Evolutionary conservation across 306 rosid genomes (phyloP).

Genomic region (Corylus heterophylla): DNA sequence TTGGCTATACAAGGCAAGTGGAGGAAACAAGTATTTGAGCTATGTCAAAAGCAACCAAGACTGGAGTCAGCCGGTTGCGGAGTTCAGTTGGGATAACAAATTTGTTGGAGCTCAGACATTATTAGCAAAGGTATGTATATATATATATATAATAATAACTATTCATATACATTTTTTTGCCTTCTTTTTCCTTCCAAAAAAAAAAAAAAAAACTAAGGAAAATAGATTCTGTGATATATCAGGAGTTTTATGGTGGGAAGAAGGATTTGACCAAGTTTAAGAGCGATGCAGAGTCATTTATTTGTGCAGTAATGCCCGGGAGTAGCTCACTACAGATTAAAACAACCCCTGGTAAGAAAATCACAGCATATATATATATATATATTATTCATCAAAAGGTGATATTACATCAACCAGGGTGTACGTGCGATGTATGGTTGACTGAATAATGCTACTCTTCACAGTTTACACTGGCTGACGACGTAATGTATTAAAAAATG

Average conservation of each 20-base stretch:
- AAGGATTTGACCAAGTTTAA: conserved; percentile 53
- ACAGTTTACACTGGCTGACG: too few species aligned
- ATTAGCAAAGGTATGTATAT: conserved; percentile 48
- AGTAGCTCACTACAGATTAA: conserved; percentile 62
- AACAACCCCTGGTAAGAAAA: conserved; percentile 54
- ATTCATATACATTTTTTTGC: too few species aligned
- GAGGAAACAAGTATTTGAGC: conserved; percentile 51
- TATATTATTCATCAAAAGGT: neutral
- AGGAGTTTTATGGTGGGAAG: conserved; percentile 69
- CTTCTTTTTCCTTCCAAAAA: neutral
- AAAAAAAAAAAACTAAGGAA: neutral
- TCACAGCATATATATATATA: too few species aligned
- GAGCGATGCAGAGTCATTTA: conserved; percentile 59
- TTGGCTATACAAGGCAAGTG: conserved; percentile 77
- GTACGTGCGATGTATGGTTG: too few species aligned
- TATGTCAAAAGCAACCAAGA: conserved; percentile 63
- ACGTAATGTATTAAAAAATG: too few species aligned
- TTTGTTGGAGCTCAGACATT: conserved; percentile 80
- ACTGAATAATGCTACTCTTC: too few species aligned
- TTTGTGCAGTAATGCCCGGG: conserved; percentile 76
- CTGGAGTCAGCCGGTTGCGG: conserved; percentile 67
- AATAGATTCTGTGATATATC: neutral
- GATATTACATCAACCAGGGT: neutral
- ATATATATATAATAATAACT: too few species aligned
- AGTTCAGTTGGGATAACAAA: conserved; percentile 94